A percentile compares a stretch with the other conserved stretches of the same genome.
Evolutionary conservation across 2,329 filamentous ascomycete genomes (phyloP).

Genomic region (Chrysosporium queenslandicum): DNA sequence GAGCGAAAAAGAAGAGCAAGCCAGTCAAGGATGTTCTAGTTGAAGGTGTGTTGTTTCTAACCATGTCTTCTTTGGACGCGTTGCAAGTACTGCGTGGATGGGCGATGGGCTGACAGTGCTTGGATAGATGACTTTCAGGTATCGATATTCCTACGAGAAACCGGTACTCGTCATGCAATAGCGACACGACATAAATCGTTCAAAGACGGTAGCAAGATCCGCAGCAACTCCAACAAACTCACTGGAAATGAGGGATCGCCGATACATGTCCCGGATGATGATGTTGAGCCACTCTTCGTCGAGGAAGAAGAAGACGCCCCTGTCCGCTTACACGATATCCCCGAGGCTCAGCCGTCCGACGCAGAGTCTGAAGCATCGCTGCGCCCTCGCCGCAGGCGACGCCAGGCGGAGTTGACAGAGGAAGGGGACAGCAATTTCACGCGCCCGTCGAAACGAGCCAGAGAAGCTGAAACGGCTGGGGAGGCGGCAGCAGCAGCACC

Average conservation of each 20-base stretch:
- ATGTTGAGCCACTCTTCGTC: constrained; percentile 34
- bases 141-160: constrained; percentile 83
- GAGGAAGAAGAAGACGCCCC: constrained; percentile 48
- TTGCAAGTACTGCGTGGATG: background rate
- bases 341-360: constrained; percentile 32
- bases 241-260: constrained; percentile 48
- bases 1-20: constrained; percentile 63
- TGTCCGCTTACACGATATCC: constrained; percentile 47
- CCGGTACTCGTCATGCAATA: constrained; percentile 71
- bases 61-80: too few species aligned
- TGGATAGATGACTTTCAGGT: constrained; percentile 83
- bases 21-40: constrained; percentile 78
- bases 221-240: constrained; percentile 54
- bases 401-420: background rate
- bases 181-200: constrained; percentile 78
- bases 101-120: background rate
- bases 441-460: constrained; percentile 5
- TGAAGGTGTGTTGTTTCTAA: constrained; percentile 56
- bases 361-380: constrained; percentile 13
- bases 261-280: constrained; percentile 41
- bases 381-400: constrained; percentile 20
- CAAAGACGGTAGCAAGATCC: constrained; percentile 46
- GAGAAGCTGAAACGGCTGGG: constrained; percentile 12
- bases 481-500: too few species aligned
- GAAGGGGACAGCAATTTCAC: background rate